These are phyloP conservation scores for Pythium vanterpoolii DNA, from an alignment of 352 stramenopile genomes.

Conservation along the genomic window DNA sequence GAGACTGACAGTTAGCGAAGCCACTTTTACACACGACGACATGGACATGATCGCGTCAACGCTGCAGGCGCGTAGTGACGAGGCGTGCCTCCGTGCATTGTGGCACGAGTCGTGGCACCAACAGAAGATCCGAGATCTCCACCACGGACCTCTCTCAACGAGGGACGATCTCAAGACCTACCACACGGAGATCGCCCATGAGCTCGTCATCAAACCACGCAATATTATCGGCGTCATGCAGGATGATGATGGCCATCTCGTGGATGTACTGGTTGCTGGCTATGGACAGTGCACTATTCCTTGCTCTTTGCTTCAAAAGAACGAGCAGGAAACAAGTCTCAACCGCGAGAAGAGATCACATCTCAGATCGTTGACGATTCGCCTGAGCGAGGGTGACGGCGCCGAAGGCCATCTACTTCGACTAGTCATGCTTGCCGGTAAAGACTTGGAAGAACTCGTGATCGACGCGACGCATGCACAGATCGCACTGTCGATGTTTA, in stretches of 20 bases:
- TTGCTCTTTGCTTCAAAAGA: not conserved
- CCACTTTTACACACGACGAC: conserved; percentile 3
- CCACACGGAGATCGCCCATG: too few species aligned
- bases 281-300: conserved; percentile 15
- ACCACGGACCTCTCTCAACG: not conserved
- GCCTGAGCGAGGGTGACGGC: conserved; percentile 7
- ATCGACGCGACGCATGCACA: not conserved
- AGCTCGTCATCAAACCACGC: not conserved
- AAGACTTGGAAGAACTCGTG: conserved; percentile 9
- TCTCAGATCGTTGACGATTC: conserved; percentile 2
- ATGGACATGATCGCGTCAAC: conserved; percentile 6
- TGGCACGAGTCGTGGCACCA: not conserved
- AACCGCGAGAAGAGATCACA: too few species aligned
- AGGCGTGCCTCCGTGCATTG: not conserved
- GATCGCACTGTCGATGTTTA: not conserved
- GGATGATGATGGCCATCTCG: not conserved
- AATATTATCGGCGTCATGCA: conserved; percentile 13
- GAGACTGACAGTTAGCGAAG: conserved; percentile 8
- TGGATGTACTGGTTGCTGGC: conserved; percentile 8
- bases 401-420: conserved; percentile 1
- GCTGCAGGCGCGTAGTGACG: not conserved
- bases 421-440: not conserved
- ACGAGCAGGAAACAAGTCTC: not conserved
- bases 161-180: not conserved
- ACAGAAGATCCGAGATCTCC: conserved; percentile 1